Base-by-base conservation (phyloP, 2,329 filamentous ascomycete species). In the Graphium sp. region DNA sequence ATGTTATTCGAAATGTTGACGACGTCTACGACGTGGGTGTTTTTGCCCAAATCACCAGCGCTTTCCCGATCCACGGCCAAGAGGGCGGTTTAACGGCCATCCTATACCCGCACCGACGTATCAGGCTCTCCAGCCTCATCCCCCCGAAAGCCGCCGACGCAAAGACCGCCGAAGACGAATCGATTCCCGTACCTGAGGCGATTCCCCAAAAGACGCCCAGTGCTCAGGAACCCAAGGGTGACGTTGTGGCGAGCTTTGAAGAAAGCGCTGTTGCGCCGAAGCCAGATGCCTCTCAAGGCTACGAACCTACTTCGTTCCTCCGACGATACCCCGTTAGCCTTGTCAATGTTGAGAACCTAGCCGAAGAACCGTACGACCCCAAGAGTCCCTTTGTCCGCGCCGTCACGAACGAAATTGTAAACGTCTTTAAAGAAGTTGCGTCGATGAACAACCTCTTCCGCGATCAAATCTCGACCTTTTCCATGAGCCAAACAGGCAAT, bases 401-500 rank as follows among this genome's bases (percentile, higher is more conserved):
- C 9, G 74, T 98, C 25, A 89, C 87, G 28, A 93, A 87, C 44
- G 91, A 98, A 56, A 95, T 98, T 35, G 84, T 98, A 47, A 95
- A 94, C 48, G 89, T 93, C 1, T 95, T 94, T 62, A 95, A 94
- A 56, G 85, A 95, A 49, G 83, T 98, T 30, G 87, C 87, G 7
- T 78, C 74, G 24, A 72, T 94, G 53, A 98, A 95, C 56, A 83
- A 80, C 34, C 64, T 98, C 13, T 98, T 98, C 63, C 73, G 87
- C 33, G 89, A 98, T 45, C 89, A 98, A 47, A 92, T 98, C 31
- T 92, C 85, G 1, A 92, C 87, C 2, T 98, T 95, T 47, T 87
- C 84, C 18, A 91, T 92, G 63, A 91, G 83, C 42, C 84, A 93
- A 41, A 81, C 85, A 0, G 85, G 87, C 31, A 98, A 95, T 41